These are phyloP conservation scores for Galeopsis tetrahit DNA, from an alignment of 257 asterid species.

Conservation along the genomic window DNA sequence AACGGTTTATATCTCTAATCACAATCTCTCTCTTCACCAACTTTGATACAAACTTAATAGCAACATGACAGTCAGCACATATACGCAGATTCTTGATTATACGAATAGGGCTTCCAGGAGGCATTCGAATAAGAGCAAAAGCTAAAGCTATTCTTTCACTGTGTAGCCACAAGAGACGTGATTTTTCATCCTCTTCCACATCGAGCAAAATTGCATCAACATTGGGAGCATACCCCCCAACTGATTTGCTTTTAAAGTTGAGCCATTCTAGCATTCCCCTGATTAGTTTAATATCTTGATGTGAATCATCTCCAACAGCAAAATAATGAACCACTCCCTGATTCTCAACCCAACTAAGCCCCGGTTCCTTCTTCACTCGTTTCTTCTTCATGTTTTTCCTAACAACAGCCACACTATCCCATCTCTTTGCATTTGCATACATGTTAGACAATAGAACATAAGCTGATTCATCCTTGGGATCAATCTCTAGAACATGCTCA, in stretches of 20 bases:
- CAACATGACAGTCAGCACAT: slow-evolving; percentile 81
- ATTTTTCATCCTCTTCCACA: slow-evolving; percentile 91
- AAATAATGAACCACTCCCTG: slow-evolving; percentile 81
- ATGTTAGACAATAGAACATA: slow-evolving; percentile 79
- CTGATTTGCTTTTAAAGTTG: slow-evolving; percentile 55
- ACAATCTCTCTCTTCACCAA: slow-evolving; percentile 62
- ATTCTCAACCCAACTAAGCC: slow-evolving; percentile 91
- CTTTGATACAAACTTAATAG: slow-evolving; percentile 63
- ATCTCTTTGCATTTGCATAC: slow-evolving; percentile 76
- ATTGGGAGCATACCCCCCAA: slow-evolving; percentile 79
- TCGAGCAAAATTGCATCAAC: slow-evolving; percentile 71
- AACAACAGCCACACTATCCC: slow-evolving; percentile 74
- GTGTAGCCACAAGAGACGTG: slow-evolving; percentile 83
- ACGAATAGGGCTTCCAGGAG: slow-evolving; percentile 72
- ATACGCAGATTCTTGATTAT: slow-evolving; percentile 81
- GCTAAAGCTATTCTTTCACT: slow-evolving; percentile 93
- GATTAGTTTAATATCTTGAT: slow-evolving; percentile 72
- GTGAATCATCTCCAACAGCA: slow-evolving; percentile 80
- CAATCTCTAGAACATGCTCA: slow-evolving; percentile 74
- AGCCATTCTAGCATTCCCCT: slow-evolving; percentile 87
- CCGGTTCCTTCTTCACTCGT: slow-evolving; percentile 85
- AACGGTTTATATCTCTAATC: slow-evolving; percentile 74
- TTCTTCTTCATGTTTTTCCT: slow-evolving; percentile 79
- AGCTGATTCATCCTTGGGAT: slow-evolving; percentile 82
- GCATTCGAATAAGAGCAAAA: slow-evolving; percentile 70